Conservation (phyloP, 148 eudicot genomes). For the Silene uniflora region DNA sequence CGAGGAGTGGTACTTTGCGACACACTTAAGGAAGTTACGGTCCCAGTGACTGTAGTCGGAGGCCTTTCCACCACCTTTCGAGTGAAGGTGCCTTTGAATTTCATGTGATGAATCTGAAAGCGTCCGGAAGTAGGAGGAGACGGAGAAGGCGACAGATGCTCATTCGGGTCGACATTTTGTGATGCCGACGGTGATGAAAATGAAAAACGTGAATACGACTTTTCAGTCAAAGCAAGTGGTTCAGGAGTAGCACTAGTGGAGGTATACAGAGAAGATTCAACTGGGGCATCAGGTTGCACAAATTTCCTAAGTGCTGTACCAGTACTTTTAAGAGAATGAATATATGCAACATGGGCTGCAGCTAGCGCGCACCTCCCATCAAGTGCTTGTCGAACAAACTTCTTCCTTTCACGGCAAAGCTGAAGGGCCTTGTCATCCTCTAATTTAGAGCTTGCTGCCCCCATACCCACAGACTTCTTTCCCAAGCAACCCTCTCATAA, state of each 20-base stretch:
- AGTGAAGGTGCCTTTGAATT: conserved; percentile 52
- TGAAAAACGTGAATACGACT: conserved; percentile 55
- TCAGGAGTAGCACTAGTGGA: conserved; percentile 66
- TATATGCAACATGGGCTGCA: conserved; percentile 67
- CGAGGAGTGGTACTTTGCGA: conserved; percentile 46
- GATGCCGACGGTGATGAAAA: conserved; percentile 57
- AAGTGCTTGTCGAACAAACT: conserved; percentile 82
- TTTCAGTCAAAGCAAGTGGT: conserved; percentile 49
- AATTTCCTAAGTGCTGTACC: conserved; percentile 72
- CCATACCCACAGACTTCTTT: conserved; percentile 43
- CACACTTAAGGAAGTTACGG: conserved; percentile 47
- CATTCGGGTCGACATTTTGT: conserved; percentile 43
- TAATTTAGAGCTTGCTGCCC: conserved; percentile 67
- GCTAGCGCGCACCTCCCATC: conserved; percentile 89
- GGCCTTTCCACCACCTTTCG: conserved; percentile 77
- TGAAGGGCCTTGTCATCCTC: conserved; percentile 84
- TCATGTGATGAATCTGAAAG: conserved; percentile 67
- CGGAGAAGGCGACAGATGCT: conserved; percentile 45
- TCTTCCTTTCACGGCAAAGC: conserved; percentile 84
- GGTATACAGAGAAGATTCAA: conserved; percentile 50
- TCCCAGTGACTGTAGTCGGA: conserved; percentile 42
- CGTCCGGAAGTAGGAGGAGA: conserved; percentile 52
- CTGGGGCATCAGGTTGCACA: conserved; percentile 59
- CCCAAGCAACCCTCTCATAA: conserved; percentile 24
- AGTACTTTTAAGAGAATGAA: conserved; percentile 54